Evolutionary conservation across 2,329 filamentous ascomycete species (phyloP).

Genomic region (Furcasterigmium furcatum): DNA sequence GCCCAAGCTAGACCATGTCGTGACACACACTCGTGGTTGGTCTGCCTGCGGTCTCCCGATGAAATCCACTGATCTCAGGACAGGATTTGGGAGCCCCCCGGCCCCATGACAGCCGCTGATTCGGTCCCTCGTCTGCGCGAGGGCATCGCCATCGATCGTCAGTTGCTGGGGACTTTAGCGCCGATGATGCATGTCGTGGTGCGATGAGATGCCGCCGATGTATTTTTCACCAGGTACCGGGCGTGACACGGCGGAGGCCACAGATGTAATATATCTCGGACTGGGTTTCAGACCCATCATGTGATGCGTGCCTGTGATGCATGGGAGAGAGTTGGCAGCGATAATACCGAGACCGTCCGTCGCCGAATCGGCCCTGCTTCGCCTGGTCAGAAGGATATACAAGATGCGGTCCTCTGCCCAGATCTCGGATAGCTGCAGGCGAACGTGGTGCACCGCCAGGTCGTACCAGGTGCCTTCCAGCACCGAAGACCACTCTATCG

Average conservation of each 20-base stretch:
- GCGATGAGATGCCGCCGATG: neutral
- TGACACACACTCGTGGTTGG: no score
- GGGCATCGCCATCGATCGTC: no score
- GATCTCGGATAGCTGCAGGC: neutral
- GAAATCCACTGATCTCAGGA: neutral
- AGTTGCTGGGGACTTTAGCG: neutral
- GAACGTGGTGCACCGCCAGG: neutral
- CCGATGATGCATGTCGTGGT: neutral
- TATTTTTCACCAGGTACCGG: no score
- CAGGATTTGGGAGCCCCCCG: neutral
- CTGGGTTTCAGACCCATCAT: no score
- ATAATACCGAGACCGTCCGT: no score
- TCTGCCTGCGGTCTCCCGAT: neutral
- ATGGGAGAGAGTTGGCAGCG: no score
- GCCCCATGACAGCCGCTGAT: neutral
- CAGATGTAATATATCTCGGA: no score
- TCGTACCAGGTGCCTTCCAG: neutral
- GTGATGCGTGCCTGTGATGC: no score
- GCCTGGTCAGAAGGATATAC: neutral
- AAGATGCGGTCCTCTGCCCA: neutral
- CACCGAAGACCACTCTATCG: no score
- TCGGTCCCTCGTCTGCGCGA: neutral
- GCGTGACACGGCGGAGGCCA: no score
- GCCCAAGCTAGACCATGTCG: no score
- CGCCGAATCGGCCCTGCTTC: no score